Evolutionary conservation across 2,329 filamentous ascomycete genomes (phyloP).

Genomic region (Neodidymelliopsis sp.): DNA sequence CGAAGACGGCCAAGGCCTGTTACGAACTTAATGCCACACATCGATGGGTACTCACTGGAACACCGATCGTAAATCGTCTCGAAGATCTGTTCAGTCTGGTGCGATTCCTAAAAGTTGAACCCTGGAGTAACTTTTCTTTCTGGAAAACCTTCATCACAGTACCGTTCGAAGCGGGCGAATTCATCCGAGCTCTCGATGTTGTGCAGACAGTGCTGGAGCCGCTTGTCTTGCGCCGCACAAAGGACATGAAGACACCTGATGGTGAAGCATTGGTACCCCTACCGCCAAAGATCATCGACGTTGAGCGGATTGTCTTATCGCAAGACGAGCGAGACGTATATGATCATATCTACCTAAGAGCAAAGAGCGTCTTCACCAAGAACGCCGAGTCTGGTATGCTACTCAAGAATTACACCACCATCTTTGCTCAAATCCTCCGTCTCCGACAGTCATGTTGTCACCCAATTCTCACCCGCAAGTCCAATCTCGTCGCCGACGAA

Average conservation of each 20-base stretch:
- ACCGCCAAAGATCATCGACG: constrained; percentile 80
- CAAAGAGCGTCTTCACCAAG: constrained; percentile 82
- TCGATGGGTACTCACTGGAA: constrained; percentile 93
- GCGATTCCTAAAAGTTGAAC: constrained; percentile 90
- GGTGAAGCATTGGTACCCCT: constrained; percentile 83
- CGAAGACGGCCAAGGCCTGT: constrained; percentile 94
- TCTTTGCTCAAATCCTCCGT: constrained; percentile 94
- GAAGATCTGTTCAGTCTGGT: constrained; percentile 95
- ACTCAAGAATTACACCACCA: constrained; percentile 94
- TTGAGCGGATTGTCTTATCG: constrained; percentile 87
- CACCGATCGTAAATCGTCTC: constrained; percentile 93
- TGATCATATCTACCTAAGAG: constrained; percentile 83
- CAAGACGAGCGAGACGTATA: constrained; percentile 89
- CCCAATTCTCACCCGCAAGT: constrained; percentile 86
- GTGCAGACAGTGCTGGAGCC: constrained; percentile 97
- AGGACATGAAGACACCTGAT: constrained; percentile 96
- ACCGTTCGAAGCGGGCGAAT: constrained; percentile 95
- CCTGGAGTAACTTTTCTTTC: constrained; percentile 98
- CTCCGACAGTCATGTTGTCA: constrained; percentile 95
- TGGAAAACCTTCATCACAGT: constrained; percentile 99
- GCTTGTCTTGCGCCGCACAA: constrained; percentile 91
- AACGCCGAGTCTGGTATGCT: constrained; percentile 92
- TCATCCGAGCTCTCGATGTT: constrained; percentile 90
- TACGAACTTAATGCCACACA: constrained; percentile 87
- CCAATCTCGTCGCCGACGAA: constrained; percentile 84